These are phyloP conservation scores for Fusarium nematophilum DNA, from an alignment of 2,329 filamentous ascomycete genomes.

Conservation along the genomic window DNA sequence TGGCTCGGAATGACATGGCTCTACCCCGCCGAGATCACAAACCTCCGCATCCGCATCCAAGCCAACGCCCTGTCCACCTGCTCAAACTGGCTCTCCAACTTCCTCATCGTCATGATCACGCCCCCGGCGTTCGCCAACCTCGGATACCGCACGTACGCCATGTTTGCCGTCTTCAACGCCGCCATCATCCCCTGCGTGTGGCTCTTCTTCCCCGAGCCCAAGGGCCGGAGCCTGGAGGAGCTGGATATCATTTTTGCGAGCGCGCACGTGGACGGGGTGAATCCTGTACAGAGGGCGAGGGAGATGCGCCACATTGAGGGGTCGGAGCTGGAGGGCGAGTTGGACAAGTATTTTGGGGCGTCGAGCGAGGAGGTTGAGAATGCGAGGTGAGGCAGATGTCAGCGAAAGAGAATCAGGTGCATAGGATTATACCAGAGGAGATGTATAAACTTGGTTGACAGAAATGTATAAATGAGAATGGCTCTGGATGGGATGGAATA, in stretches of 20 bases:
- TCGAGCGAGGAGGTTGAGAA: slow-evolving; percentile 15
- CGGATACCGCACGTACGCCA: slow-evolving; percentile 59
- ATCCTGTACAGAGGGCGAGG: slow-evolving; percentile 42
- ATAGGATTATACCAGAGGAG: too few relatives aligned
- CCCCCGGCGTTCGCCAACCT: slow-evolving; percentile 74
- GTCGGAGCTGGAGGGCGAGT: slow-evolving; percentile 41
- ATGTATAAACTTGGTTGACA: too few relatives aligned
- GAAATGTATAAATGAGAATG: too few relatives aligned
- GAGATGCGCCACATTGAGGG: slow-evolving; percentile 43
- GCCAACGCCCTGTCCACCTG: slow-evolving; percentile 68
- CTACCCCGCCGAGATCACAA: slow-evolving; percentile 71
- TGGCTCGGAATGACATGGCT: slow-evolving; percentile 72
- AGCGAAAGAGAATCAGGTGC: too few relatives aligned
- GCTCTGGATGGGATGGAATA: too few relatives aligned
- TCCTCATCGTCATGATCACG: slow-evolving; percentile 79
- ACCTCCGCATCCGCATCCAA: slow-evolving; percentile 65
- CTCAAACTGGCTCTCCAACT: slow-evolving; percentile 75
- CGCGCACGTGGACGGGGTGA: slow-evolving; percentile 41
- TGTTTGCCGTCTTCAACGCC: slow-evolving; percentile 64
- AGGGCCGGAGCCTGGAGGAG: slow-evolving; percentile 33
- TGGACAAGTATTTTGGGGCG: slow-evolving; percentile 45
- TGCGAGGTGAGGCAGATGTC: too few relatives aligned
- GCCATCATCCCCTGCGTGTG: slow-evolving; percentile 62
- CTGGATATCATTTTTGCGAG: slow-evolving; percentile 33
- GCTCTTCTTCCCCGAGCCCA: slow-evolving; percentile 60